These are phyloP conservation scores for Solanum sejunctum DNA, from an alignment of 257 asterid genomes.

Conservation along the genomic window DNA sequence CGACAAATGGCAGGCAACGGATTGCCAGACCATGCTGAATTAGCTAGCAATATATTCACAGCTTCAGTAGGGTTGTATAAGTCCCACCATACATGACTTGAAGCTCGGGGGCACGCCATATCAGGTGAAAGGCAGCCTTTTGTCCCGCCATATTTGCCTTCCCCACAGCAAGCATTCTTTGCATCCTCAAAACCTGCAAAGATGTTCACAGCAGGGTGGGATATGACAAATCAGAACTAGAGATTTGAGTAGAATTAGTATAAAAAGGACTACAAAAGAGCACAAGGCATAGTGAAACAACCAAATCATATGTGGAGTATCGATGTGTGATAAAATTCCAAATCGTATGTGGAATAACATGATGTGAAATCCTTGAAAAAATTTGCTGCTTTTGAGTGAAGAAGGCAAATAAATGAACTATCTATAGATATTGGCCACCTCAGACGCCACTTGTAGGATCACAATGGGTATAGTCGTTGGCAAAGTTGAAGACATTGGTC, in stretches of 20 bases:
- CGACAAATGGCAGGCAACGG: slow-evolving; percentile 40
- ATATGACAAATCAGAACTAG: background rate
- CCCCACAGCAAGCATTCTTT: slow-evolving; percentile 46
- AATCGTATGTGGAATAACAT: background rate
- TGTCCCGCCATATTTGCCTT: slow-evolving; percentile 20
- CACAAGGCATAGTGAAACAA: background rate
- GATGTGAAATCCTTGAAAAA: background rate
- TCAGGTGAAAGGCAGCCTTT: slow-evolving; percentile 36
- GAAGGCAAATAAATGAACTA: background rate
- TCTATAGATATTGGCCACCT: background rate
- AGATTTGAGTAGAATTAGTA: background rate
- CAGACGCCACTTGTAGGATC: background rate
- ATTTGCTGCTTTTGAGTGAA: background rate
- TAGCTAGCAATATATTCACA: slow-evolving; percentile 36
- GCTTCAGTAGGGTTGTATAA: slow-evolving; percentile 43
- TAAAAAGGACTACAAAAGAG: background rate
- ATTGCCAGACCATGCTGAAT: slow-evolving; percentile 35
- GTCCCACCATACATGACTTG: slow-evolving; percentile 59
- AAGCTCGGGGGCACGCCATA: slow-evolving; percentile 33
- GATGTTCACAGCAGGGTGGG: background rate
- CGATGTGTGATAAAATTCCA: background rate
- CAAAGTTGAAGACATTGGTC: background rate
- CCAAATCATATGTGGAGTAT: background rate
- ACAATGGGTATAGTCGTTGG: background rate
- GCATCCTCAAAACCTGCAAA: slow-evolving; percentile 42